Conservation (phyloP, 2,329 filamentous ascomycete genomes). For the Dactylellina drechsleri region DNA sequence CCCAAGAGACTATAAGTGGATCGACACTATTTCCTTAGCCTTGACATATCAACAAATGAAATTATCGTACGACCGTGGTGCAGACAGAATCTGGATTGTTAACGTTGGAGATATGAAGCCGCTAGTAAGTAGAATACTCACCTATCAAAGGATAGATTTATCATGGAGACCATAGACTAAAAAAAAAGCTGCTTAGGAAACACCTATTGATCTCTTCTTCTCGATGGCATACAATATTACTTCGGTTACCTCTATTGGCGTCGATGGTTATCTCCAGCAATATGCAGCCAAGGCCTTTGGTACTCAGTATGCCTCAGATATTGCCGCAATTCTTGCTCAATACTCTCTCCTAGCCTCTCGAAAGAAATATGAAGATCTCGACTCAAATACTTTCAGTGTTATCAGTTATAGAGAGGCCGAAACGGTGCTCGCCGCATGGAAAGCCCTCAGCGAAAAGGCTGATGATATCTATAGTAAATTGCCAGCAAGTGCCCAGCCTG, state of each 20-base stretch:
- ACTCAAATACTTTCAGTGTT: constrained; percentile 69
- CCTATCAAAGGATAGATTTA: not conserved
- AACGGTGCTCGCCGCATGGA: constrained; percentile 69
- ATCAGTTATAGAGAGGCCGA: constrained; percentile 74
- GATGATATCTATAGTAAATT: constrained; percentile 69
- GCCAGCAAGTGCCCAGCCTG: constrained; percentile 65
- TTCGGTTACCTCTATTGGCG: constrained; percentile 63
- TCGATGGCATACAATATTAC: constrained; percentile 73
- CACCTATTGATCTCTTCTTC: constrained; percentile 74
- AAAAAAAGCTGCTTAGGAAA: constrained; percentile 62
- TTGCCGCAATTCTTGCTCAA: constrained; percentile 67
- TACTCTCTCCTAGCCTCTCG: constrained; percentile 70
- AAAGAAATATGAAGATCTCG: constrained; percentile 72
- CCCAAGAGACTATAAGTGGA: constrained; percentile 71
- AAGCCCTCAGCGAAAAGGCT: constrained; percentile 66
- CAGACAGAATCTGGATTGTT: constrained; percentile 73
- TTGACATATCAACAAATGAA: constrained; percentile 75
- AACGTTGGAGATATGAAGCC: constrained; percentile 76
- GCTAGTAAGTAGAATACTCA: constrained; percentile 60
- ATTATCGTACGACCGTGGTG: constrained; percentile 70
- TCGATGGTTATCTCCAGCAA: constrained; percentile 68
- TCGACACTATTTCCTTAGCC: constrained; percentile 73
- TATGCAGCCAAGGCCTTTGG: constrained; percentile 72
- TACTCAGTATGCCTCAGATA: constrained; percentile 63
- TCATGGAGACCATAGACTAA: not conserved